These are phyloP conservation scores for Fusarium sp. DNA, from an alignment of 2,329 filamentous ascomycete genomes.

Conservation along the genomic window DNA sequence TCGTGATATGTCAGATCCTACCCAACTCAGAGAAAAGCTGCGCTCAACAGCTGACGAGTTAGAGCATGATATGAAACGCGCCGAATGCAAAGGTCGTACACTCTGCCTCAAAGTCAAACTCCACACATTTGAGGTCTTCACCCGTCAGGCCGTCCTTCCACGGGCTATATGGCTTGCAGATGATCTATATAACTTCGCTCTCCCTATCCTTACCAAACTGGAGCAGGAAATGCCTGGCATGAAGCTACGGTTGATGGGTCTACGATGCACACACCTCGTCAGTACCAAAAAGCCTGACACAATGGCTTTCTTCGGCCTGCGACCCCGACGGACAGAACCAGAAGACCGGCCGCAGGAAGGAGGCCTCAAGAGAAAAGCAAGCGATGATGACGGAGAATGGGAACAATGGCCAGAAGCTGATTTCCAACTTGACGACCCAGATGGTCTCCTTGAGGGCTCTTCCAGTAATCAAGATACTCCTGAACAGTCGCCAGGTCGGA, in stretches of 20 bases:
- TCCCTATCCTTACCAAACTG: conserved; percentile 86
- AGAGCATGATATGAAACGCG: conserved; percentile 83
- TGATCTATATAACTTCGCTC: conserved; percentile 82
- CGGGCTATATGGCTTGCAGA: conserved; percentile 78
- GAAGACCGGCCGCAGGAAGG: conserved; percentile 24
- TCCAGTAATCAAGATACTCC: conserved; percentile 18
- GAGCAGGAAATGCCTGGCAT: conserved; percentile 85
- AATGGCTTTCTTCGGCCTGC: conserved; percentile 81
- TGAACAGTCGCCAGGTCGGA: conserved; percentile 21
- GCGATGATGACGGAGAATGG: conserved; percentile 58
- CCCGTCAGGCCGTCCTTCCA: conserved; percentile 80
- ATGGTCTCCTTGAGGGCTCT: conserved; percentile 16
- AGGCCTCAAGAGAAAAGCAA: conserved; percentile 51
- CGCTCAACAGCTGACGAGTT: conserved; percentile 85
- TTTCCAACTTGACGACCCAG: conserved; percentile 51
- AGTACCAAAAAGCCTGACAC: conserved; percentile 85
- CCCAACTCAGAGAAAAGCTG: conserved; percentile 79
- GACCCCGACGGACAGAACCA: conserved; percentile 45
- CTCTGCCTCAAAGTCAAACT: conserved; percentile 93
- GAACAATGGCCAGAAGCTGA: conserved; percentile 77
- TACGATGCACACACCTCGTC: conserved; percentile 87
- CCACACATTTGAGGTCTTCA: conserved; percentile 92
- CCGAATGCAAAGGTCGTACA: conserved; percentile 89
- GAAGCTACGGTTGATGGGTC: conserved; percentile 85
- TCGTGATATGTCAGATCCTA: conserved; percentile 76